Conservation (phyloP, 1,284 basidiomycete species). For the Leccinum subrobustum region DNA sequence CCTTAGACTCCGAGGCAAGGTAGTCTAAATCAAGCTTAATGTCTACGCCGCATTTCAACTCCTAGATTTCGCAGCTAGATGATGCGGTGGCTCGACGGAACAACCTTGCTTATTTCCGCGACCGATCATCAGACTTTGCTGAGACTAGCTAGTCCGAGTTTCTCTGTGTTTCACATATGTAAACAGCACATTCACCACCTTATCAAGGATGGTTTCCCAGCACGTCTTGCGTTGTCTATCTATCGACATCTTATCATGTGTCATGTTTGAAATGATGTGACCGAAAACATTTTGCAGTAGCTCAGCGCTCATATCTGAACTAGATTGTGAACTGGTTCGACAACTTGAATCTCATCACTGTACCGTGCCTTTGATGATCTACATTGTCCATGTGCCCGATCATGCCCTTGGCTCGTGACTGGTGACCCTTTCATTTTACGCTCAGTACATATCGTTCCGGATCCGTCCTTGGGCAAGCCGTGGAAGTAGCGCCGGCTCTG, state of each 20-base stretch:
- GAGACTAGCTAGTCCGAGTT: background rate
- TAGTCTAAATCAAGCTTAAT: background rate
- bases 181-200: background rate
- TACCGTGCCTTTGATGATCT: background rate
- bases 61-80: background rate
- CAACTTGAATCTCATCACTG: background rate
- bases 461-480: background rate
- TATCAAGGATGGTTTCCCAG: background rate
- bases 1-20: background rate
- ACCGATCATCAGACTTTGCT: background rate
- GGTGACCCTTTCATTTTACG: too few relatives aligned
- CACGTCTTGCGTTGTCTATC: background rate
- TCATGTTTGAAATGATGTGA: background rate
- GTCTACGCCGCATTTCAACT: background rate
- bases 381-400: background rate
- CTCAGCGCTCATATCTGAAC: background rate
- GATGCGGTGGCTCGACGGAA: background rate
- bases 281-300: background rate
- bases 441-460: background rate
- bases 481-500: background rate
- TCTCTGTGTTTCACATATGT: background rate
- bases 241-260: background rate
- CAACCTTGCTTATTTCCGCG: background rate
- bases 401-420: too few relatives aligned
- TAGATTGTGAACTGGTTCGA: background rate